Base-by-base conservation (phyloP, 805 yeast species). In the Candida endomychidarum region DNA sequence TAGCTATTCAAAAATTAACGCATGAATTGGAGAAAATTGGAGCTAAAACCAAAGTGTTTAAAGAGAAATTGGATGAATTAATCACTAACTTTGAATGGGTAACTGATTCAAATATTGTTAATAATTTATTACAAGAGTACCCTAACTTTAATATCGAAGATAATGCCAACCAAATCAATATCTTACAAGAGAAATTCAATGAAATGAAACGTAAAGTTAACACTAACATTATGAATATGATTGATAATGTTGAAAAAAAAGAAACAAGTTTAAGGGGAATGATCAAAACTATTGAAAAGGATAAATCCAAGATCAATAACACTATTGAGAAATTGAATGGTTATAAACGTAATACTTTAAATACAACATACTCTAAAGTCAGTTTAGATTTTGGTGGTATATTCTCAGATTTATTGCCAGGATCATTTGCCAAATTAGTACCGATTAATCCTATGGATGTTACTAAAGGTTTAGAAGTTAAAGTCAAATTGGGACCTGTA, bases 191-290 rank as follows among this genome's bases (percentile, higher is more conserved):
- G 22, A 73, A 80, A 46, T 78, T 80, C 53, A 74, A 78, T 40
- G 77, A 77, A 4, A 79, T 91, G 85, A 83, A 77, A 62, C 74
- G 88, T 41, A 86, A 82, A 48, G 95, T 90, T 12, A 88, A 89
- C 52, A 74, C 83, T 2, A 85, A 89, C 54, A 87, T 88, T 46
- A 86, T 86, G 95, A 81, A 81, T 52, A 86, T 85, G 85, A 86
- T 88, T 47, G 96, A 89, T 53, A 87, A 81, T 49, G 95, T 87
- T 19, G 96, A 89, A 57, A 88, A 84, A 71, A 87, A 88, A 56
- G 97, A 89, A 55, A 58, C 72, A 7, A 72, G 90, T 3, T 70
- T 91, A 53, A 82, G 78, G 50, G 74, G 77, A 7, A 89, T 87
- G 90, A 84, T 91, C 48, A 76, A 73, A 46, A 88, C 96, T 4